phyloP scores from a whole-genome alignment of 495 filamentous ascomycete genomes.

The Penicillium bovifimosum region DNA sequence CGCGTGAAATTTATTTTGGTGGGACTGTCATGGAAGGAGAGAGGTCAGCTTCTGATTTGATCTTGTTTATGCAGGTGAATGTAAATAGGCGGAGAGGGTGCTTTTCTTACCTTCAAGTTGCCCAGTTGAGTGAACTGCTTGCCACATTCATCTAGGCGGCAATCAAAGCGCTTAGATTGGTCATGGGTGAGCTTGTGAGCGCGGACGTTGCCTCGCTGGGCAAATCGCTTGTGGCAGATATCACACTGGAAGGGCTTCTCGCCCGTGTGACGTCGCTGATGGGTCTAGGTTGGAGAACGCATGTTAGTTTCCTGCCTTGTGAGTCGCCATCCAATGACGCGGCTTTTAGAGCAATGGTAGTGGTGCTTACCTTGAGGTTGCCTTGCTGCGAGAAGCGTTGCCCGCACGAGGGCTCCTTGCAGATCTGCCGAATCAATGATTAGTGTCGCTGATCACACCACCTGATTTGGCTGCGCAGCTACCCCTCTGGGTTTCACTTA shows the following conservation, averaged over 20 bases:
- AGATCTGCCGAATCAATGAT: conserved; percentile 46
- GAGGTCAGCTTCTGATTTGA: neutral
- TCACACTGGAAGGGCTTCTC: conserved; percentile 82
- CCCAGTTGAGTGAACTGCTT: conserved; percentile 87
- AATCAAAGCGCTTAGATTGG: conserved; percentile 71
- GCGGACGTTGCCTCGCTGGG: conserved; percentile 80
- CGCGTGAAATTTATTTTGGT: conserved; percentile 90
- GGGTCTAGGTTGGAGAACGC: conserved; percentile 49
- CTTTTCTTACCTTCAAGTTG: conserved; percentile 67
- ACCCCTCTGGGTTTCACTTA: conserved; percentile 40
- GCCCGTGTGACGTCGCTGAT: conserved; percentile 80
- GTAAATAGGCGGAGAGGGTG: neutral
- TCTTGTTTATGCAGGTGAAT: neutral
- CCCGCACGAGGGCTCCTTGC: conserved; percentile 68
- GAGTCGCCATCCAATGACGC: neutral
- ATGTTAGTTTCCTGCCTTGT: neutral
- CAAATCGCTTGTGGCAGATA: conserved; percentile 74
- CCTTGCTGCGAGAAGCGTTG: conserved; percentile 83
- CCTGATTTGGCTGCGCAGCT: neutral
- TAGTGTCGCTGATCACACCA: neutral
- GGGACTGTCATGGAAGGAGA: conserved; percentile 51
- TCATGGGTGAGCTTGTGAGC: conserved; percentile 82
- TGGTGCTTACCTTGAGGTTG: conserved; percentile 67
- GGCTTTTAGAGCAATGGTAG: neutral
- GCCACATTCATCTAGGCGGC: conserved; percentile 71